These are phyloP conservation scores for Podaxis sp. DNA, from an alignment of 768 basidiomycete genomes.

Conservation along the genomic window DNA sequence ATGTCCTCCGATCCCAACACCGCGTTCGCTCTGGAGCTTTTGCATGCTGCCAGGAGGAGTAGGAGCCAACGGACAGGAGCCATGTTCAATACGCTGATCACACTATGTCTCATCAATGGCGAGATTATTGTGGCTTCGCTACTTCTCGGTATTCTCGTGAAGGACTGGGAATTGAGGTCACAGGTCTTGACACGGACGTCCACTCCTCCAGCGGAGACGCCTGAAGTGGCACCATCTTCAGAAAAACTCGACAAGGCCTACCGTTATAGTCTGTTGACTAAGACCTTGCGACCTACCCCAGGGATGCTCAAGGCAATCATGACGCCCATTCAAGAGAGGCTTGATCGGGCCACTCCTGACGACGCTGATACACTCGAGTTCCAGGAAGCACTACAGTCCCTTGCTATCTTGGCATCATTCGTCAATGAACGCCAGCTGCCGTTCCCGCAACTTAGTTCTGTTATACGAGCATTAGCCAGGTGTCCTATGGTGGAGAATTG, in stretches of 20 bases:
- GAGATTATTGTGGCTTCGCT: constrained; percentile 76
- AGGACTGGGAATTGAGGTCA: constrained; percentile 48
- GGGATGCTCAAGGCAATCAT: background rate
- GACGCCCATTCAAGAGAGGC: background rate
- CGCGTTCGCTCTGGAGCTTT: constrained; percentile 48
- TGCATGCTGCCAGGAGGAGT: constrained; percentile 48
- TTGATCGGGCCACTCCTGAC: constrained; percentile 15
- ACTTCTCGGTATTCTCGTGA: constrained; percentile 59
- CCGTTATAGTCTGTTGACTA: background rate
- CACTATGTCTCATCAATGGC: constrained; percentile 67
- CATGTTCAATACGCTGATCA: constrained; percentile 59
- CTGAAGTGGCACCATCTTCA: background rate
- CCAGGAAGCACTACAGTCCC: constrained; percentile 48
- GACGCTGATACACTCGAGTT: constrained; percentile 26
- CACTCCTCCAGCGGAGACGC: background rate
- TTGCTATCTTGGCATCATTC: constrained; percentile 52
- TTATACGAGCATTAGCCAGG: constrained; percentile 44
- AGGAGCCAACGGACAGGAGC: constrained; percentile 51
- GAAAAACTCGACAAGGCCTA: constrained; percentile 16
- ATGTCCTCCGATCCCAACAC: constrained; percentile 36
- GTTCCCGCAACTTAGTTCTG: constrained; percentile 34
- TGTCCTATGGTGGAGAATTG: constrained; percentile 35
- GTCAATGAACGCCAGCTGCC: constrained; percentile 48
- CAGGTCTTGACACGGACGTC: background rate
- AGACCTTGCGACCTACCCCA: background rate